Evolutionary conservation across 352 stramenopile genomes (phyloP).

Genomic region (Phytopythium kandeliae): DNA sequence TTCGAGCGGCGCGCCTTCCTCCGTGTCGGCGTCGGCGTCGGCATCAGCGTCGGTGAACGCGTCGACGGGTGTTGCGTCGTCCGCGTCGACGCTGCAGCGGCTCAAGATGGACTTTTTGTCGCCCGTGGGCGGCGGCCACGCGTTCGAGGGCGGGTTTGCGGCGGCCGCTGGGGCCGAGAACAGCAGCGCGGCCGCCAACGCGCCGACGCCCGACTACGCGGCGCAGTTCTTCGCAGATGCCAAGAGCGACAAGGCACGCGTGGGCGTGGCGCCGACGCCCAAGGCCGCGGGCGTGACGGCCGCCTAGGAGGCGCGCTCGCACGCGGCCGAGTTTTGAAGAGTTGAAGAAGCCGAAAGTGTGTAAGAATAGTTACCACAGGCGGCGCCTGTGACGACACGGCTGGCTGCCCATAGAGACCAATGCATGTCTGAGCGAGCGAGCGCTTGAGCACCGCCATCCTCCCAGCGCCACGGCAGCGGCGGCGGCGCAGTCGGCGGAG

Average conservation of each 20-base stretch:
- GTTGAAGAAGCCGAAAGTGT: slow-evolving; percentile 3
- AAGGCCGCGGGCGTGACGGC: slow-evolving; percentile 45
- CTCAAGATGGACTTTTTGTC: slow-evolving; percentile 60
- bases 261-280: slow-evolving; percentile 20
- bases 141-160: slow-evolving; percentile 36
- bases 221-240: slow-evolving; percentile 64
- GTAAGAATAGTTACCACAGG: slow-evolving; percentile 11
- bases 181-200: slow-evolving; percentile 6
- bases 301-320: slow-evolving; percentile 15
- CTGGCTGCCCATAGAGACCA: not conserved
- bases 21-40: too few relatives aligned
- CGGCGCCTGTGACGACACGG: slow-evolving; percentile 3
- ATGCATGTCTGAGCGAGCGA: too few relatives aligned
- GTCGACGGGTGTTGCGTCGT: too few relatives aligned
- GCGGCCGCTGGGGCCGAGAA: slow-evolving; percentile 14
- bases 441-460: too few relatives aligned
- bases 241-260: slow-evolving; percentile 39
- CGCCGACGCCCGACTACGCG: slow-evolving; percentile 40
- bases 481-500: too few relatives aligned
- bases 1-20: too few relatives aligned
- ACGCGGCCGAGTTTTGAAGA: slow-evolving; percentile 2
- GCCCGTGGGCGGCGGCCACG: slow-evolving; percentile 17
- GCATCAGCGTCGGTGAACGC: slow-evolving; percentile 1
- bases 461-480: too few relatives aligned
- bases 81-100: slow-evolving; percentile 20